phyloP scores from a whole-genome alignment of 305 asterid genomes.

The Stenogyne calaminthoides region DNA sequence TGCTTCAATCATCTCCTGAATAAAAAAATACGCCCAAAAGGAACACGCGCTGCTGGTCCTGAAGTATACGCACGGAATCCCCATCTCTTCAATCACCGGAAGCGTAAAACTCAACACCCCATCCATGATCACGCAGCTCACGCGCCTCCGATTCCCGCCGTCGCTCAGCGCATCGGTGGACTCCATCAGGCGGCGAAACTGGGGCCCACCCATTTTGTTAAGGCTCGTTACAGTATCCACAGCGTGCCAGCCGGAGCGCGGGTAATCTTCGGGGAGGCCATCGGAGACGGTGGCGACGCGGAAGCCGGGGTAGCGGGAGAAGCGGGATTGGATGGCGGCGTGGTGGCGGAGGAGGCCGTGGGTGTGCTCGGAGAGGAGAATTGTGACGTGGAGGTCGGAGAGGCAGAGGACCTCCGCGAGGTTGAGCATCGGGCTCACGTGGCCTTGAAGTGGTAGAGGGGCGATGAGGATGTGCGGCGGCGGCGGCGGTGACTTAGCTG shows the following conservation, averaged over 20 bases:
- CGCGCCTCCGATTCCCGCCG: slow-evolving; percentile 31
- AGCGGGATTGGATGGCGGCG: slow-evolving; percentile 29
- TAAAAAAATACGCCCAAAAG: slow-evolving; percentile 51
- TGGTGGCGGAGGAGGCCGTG: slow-evolving; percentile 44
- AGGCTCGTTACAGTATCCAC: slow-evolving; percentile 24
- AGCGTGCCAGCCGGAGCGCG: slow-evolving; percentile 30
- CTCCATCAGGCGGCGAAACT: slow-evolving; percentile 37
- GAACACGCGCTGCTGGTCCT: slow-evolving; percentile 54
- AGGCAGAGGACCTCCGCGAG: slow-evolving; percentile 32
- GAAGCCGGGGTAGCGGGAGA: slow-evolving; percentile 35
- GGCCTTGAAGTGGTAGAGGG: slow-evolving; percentile 44
- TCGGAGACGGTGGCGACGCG: slow-evolving; percentile 36
- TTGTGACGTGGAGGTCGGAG: slow-evolving; percentile 37
- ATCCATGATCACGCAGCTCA: slow-evolving; percentile 40
- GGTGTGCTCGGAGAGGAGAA: slow-evolving; percentile 36
- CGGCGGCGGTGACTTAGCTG: neutral
- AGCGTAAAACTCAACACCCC: slow-evolving; percentile 35
- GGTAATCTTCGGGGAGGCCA: slow-evolving; percentile 43
- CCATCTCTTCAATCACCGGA: slow-evolving; percentile 32
- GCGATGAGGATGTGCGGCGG: slow-evolving; percentile 42
- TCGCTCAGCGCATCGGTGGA: slow-evolving; percentile 26
- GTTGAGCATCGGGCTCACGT: slow-evolving; percentile 34
- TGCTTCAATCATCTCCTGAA: slow-evolving; percentile 36
- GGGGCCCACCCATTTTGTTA: slow-evolving; percentile 24
- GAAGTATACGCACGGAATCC: slow-evolving; percentile 37